phyloP scores from a whole-genome alignment of 805 yeast genomes.

The Lachancea kluyveri region DNA sequence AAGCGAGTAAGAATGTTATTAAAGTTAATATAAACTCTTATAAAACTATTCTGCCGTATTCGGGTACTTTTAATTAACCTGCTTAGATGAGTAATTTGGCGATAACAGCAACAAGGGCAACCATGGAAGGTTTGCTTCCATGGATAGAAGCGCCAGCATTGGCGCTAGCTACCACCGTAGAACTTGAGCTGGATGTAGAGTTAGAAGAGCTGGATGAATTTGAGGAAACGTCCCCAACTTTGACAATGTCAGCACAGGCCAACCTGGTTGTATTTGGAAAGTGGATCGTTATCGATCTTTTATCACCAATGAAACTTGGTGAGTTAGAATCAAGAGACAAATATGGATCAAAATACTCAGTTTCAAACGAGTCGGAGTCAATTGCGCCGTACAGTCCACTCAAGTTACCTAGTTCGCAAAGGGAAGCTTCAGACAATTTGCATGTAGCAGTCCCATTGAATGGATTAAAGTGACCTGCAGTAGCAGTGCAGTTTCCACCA shows the following conservation, averaged over 20 bases:
- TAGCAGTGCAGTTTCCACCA: slow-evolving; percentile 45
- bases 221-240: too few relatives aligned
- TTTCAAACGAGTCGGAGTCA: slow-evolving; percentile 62
- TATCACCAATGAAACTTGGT: slow-evolving; percentile 54
- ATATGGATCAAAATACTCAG: slow-evolving; percentile 57
- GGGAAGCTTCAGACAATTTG: slow-evolving; percentile 47
- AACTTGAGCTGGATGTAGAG: too few relatives aligned
- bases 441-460: slow-evolving; percentile 50
- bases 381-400: slow-evolving; percentile 75
- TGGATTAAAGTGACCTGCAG: slow-evolving; percentile 60
- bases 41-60: too few relatives aligned
- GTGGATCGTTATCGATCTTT: slow-evolving; percentile 52
- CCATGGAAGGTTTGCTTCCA: too few relatives aligned
- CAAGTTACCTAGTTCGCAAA: slow-evolving; percentile 68
- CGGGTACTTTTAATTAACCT: too few relatives aligned
- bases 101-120: too few relatives aligned
- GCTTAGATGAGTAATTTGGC: too few relatives aligned
- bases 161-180: too few relatives aligned
- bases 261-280: slow-evolving; percentile 47
- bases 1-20: too few relatives aligned
- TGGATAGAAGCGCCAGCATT: too few relatives aligned
- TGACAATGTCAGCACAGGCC: slow-evolving; percentile 58
- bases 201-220: too few relatives aligned
- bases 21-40: too few relatives aligned
- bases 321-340: slow-evolving; percentile 52